Percentiles rank a stretch among this genome's conserved stretches.
Conservation (phyloP, 768 basidiomycete genomes). For the Lactifluus hygrophoroides region DNA sequence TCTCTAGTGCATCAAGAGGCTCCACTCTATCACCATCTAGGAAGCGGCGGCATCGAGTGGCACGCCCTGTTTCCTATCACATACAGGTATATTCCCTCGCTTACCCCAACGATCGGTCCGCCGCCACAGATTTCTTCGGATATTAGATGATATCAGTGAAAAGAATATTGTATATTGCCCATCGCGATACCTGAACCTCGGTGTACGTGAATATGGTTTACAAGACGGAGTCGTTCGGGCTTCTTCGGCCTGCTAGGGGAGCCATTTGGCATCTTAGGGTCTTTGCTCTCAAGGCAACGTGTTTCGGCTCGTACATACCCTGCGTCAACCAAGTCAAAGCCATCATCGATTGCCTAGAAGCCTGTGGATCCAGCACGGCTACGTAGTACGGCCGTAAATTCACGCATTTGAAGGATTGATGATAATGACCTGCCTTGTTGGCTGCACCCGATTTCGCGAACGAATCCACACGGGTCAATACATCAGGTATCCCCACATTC, state of each 20-base stretch:
- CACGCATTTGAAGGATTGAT: background rate
- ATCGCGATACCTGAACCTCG: constrained; percentile 35
- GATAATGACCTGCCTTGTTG: background rate
- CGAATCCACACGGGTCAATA: too few relatives aligned
- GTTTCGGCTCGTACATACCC: background rate
- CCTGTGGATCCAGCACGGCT: constrained; percentile 39
- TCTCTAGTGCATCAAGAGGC: constrained; percentile 31
- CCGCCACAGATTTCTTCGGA: constrained; percentile 14
- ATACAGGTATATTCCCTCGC: constrained; percentile 44
- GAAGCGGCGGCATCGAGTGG: constrained; percentile 35
- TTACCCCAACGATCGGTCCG: constrained; percentile 43
- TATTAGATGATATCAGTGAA: constrained; percentile 13
- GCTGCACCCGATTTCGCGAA: background rate
- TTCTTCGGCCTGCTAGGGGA: constrained; percentile 24
- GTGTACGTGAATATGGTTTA: constrained; percentile 40
- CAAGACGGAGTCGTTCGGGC: constrained; percentile 29
- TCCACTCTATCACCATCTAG: constrained; percentile 15
- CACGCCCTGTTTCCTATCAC: constrained; percentile 34
- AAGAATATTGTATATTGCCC: constrained; percentile 41
- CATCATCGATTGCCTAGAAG: constrained; percentile 30
- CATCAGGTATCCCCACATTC: background rate
- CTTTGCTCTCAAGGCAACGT: background rate
- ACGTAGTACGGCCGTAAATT: constrained; percentile 29
- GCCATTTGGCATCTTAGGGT: too few relatives aligned
- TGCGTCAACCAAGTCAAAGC: constrained; percentile 23